A percentile compares a stretch with the other conserved stretches of the same genome.
phyloP scores from a whole-genome alignment of 148 eudicot species.

The Camellia sinensis region DNA sequence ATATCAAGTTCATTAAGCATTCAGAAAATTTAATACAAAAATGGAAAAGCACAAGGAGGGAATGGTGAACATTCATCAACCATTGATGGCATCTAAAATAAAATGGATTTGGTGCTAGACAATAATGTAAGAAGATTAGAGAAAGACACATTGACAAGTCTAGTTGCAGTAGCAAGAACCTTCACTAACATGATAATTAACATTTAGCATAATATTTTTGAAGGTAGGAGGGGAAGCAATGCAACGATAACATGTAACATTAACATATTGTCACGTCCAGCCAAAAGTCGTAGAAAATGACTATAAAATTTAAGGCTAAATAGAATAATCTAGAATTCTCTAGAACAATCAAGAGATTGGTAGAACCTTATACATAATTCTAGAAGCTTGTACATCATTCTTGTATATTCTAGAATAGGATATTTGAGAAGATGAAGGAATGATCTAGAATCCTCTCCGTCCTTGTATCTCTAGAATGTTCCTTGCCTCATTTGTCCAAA shows the following conservation, averaged over 20 bases:
- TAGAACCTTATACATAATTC: too few species aligned
- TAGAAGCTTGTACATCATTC: too few species aligned
- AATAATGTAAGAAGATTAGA: constrained; percentile 1
- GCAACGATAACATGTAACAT: not conserved
- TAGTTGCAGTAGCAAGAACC: constrained; percentile 8
- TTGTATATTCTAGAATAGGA: too few species aligned
- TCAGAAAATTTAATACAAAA: not conserved
- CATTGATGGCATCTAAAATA: not conserved
- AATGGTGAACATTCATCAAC: not conserved
- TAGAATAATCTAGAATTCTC: too few species aligned
- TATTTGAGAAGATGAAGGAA: too few species aligned
- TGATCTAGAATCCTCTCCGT: too few species aligned
- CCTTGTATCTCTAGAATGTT: too few species aligned
- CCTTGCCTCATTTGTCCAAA: too few species aligned
- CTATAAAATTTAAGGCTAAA: too few species aligned
- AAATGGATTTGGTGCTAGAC: not conserved
- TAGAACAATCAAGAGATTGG: too few species aligned
- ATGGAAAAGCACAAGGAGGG: not conserved
- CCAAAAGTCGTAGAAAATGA: too few species aligned
- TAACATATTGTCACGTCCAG: too few species aligned
- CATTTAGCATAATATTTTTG: not conserved
- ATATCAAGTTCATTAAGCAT: not conserved
- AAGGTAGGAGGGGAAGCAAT: not conserved
- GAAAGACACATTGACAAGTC: not conserved
- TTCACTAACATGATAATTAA: not conserved